phyloP scores from a whole-genome alignment of 805 yeast species.

The Isabelozyma heimii region DNA sequence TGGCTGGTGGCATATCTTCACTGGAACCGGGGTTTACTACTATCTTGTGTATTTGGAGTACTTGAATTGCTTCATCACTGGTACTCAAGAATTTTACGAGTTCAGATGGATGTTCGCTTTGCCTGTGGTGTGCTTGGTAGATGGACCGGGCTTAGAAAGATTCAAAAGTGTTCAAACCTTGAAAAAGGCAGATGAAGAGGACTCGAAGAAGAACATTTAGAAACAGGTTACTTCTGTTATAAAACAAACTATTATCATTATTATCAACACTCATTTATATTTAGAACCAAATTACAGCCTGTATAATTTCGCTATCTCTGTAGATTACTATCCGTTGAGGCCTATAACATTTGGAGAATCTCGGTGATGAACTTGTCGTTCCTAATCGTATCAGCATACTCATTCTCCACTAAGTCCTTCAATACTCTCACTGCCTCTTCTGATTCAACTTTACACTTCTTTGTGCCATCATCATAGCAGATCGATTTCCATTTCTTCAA shows the following conservation, averaged over 20 bases:
- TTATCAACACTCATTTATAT: not conserved
- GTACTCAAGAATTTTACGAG: constrained; percentile 52
- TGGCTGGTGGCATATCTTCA: constrained; percentile 95
- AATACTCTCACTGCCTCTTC: constrained; percentile 41
- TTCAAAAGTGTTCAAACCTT: constrained; percentile 13
- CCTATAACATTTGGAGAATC: constrained; percentile 34
- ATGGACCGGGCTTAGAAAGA: constrained; percentile 21
- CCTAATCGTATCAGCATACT: constrained; percentile 19
- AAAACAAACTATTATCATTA: not conserved
- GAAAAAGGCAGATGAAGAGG: constrained; percentile 9
- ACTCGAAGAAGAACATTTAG: constrained; percentile 9
- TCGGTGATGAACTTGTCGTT: constrained; percentile 46
- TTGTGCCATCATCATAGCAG: constrained; percentile 28
- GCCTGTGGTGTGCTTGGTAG: constrained; percentile 45
- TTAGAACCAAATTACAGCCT: not conserved
- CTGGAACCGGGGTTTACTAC: constrained; percentile 84
- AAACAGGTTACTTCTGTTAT: no score
- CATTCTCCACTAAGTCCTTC: constrained; percentile 27
- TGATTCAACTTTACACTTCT: constrained; percentile 22
- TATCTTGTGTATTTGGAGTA: constrained; percentile 79
- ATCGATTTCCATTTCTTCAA: constrained; percentile 53
- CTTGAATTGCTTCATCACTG: constrained; percentile 63
- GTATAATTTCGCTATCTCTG: no score
- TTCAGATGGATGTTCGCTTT: constrained; percentile 60
- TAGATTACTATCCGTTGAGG: no score